Evolutionary conservation across 805 yeast genomes (phyloP), one percentile per base, ranked within the genome.

Genomic region (Saturnispora serradocipensis): DNA sequence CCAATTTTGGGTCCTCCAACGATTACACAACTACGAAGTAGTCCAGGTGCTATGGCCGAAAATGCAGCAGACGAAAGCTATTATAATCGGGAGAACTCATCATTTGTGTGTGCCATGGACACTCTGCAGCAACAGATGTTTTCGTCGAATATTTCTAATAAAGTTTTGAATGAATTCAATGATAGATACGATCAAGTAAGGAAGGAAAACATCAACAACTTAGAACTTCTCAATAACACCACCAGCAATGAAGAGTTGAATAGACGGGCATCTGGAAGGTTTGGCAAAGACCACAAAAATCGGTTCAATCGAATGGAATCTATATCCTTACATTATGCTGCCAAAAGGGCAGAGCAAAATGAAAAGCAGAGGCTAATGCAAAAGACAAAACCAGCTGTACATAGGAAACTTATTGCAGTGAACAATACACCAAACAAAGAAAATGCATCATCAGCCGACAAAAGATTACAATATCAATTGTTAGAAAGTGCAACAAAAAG

Each of bases 221-320:
- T 63, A 34, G 63, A 61, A 38, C 59, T 65, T 54, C 45, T 60
- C 50, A 58, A 62, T 50, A 55, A 50, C 45, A 54, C 51, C 4
- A 56, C 63, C 3, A 56, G 60, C 5, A 59, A 60, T 48, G 60
- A 56, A 3, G 60, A 58, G 18, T 46, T 60, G 18, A 59, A 53
- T 45, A 54, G 64, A 51, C 53, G 64, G 47, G 60, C 61, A 2
- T 64, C 68, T 1, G 63, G 71, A 45, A 66, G 81, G 30, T 72
- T 73, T 58, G 71, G 79, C 15, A 66, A 67, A 51, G 72, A 72
- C 53, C 64, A 72, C 66, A 56, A 76, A 72, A 54, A 76, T 60
- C 57, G 79, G 71, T 56, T 72, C 66, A 65, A 76, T 50, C 63
- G 70, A 45, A 75, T 77, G 81, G 81, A 76, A 24, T 72, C 79